Percentiles rank a stretch among this genome's conserved stretches.
Conservation (phyloP, 129 eudicot genomes). For the Mikania micrantha region DNA sequence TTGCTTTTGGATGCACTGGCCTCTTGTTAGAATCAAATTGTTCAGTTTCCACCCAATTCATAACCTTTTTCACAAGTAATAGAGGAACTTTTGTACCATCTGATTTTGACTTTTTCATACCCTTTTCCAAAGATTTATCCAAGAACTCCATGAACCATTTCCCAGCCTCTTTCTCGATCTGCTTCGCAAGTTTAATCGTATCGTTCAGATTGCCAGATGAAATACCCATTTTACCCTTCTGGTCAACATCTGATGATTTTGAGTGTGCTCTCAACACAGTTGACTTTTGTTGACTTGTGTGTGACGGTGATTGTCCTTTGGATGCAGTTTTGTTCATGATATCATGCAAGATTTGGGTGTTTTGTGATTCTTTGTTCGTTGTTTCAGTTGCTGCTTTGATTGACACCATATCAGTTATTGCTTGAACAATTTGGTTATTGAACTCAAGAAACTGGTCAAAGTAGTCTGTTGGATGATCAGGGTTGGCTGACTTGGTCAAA, state of each 20-base stretch:
- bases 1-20: conserved; percentile 73
- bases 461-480: conserved; percentile 61
- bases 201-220: conserved; percentile 22
- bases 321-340: conserved; percentile 21
- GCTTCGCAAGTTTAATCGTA: conserved; percentile 67
- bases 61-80: conserved; percentile 52
- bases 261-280: conserved; percentile 52
- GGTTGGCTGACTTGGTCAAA: conserved; percentile 61
- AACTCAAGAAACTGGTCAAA: conserved; percentile 79
- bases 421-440: conserved; percentile 72
- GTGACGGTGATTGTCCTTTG: conserved; percentile 41
- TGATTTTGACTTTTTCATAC: conserved; percentile 37
- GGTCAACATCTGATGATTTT: conserved; percentile 36
- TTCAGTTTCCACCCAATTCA: conserved; percentile 82
- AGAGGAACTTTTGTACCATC: conserved; percentile 49
- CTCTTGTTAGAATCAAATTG: conserved; percentile 60
- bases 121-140: conserved; percentile 66
- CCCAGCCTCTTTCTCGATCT: conserved; percentile 79
- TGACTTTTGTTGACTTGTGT: conserved; percentile 47
- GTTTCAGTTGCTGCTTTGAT: conserved; percentile 71
- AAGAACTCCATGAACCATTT: conserved; percentile 91
- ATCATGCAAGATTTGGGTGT: conserved; percentile 33
- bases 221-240: conserved; percentile 20
- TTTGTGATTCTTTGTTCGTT: conserved; percentile 21
- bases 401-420: conserved; percentile 66